Percentiles rank a stretch among this genome's conserved stretches.
Evolutionary conservation across 2,329 filamentous ascomycete genomes (phyloP).

Genomic region (Clathrospora elynae): DNA sequence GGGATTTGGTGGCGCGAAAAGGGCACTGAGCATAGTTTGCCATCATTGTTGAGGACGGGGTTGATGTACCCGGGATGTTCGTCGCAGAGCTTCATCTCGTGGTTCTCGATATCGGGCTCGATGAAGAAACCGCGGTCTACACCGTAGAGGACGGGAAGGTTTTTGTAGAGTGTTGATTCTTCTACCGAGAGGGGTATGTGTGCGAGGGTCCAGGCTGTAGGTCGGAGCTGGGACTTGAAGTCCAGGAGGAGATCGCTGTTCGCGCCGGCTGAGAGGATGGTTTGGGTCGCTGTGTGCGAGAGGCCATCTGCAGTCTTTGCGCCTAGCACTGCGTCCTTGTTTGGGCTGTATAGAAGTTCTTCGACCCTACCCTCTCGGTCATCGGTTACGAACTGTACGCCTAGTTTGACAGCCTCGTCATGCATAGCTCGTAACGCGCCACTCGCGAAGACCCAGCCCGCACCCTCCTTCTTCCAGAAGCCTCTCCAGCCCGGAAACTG

Average conservation of each 20-base stretch:
- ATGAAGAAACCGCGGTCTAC: conserved; percentile 59
- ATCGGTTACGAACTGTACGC: conserved; percentile 56
- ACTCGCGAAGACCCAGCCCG: conserved; percentile 61
- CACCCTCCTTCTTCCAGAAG: conserved; percentile 52
- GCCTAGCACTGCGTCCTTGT: conserved; percentile 49
- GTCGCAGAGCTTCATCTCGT: conserved; percentile 59
- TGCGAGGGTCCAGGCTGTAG: conserved; percentile 60
- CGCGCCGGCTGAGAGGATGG: conserved; percentile 58
- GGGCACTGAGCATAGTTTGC: conserved; percentile 45
- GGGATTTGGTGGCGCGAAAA: conserved; percentile 55
- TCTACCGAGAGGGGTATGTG: conserved; percentile 57
- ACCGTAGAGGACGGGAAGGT: conserved; percentile 57
- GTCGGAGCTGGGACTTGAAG: conserved; percentile 58
- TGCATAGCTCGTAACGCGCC: conserved; percentile 56
- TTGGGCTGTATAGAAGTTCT: conserved; percentile 40
- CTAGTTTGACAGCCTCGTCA: conserved; percentile 53
- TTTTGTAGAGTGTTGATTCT: conserved; percentile 54
- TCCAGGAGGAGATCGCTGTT: conserved; percentile 55
- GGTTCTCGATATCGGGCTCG: conserved; percentile 53
- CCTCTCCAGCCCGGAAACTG: conserved; percentile 59
- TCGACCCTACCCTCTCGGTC: conserved; percentile 47
- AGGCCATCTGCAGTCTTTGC: conserved; percentile 52
- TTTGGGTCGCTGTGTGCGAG: conserved; percentile 51
- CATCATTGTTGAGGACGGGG: conserved; percentile 40
- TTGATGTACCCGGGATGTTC: conserved; percentile 64